Percentiles rank a stretch among this genome's conserved stretches.
Evolutionary conservation across 768 basidiomycete species (phyloP).

Genomic region (Hygrophorus russula): DNA sequence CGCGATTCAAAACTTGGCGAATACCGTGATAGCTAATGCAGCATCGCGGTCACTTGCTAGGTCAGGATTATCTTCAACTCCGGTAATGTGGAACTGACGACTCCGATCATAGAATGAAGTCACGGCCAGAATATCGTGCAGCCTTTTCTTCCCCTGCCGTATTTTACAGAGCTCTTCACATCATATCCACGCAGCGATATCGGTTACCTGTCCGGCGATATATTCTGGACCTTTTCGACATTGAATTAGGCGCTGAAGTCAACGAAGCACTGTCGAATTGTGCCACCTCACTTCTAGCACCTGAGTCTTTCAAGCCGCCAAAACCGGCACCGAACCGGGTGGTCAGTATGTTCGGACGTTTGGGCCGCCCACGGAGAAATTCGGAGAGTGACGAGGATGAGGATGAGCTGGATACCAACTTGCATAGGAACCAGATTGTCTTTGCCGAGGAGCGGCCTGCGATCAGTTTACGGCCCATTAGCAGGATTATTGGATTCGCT

Average conservation of each 20-base stretch:
- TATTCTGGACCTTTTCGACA: conserved; percentile 85
- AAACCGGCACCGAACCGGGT: conserved; percentile 1
- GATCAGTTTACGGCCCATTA: conserved; percentile 46
- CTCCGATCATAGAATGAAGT: conserved; percentile 51
- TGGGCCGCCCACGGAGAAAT: conserved; percentile 35
- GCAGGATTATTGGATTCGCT: conserved; percentile 50
- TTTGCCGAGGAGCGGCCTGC: conserved; percentile 36
- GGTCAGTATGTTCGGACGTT: conserved; percentile 44
- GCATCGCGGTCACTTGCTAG: conserved; percentile 84
- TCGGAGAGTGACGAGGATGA: conserved; percentile 58
- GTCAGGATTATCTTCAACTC: conserved; percentile 29
- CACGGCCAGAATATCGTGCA: conserved; percentile 58
- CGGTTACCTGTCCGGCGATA: conserved; percentile 88
- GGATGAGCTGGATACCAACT: conserved; percentile 34
- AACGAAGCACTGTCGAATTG: conserved; percentile 43
- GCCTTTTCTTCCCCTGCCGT: conserved; percentile 72
- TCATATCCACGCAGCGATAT: conserved; percentile 83
- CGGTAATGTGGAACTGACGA: conserved; percentile 1
- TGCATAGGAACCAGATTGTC: conserved; percentile 24
- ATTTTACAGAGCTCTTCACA: conserved; percentile 77
- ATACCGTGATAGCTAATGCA: conserved; percentile 91
- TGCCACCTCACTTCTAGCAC: conserved; percentile 37
- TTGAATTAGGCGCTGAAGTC: conserved; percentile 59
- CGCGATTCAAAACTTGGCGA: conserved; percentile 87
- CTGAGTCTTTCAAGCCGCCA: conserved; percentile 23